Percentiles rank a stretch among this genome's conserved stretches.
These are phyloP conservation scores for Metschnikowia henanensis DNA, from an alignment of 805 yeast species.

Conservation along the genomic window DNA sequence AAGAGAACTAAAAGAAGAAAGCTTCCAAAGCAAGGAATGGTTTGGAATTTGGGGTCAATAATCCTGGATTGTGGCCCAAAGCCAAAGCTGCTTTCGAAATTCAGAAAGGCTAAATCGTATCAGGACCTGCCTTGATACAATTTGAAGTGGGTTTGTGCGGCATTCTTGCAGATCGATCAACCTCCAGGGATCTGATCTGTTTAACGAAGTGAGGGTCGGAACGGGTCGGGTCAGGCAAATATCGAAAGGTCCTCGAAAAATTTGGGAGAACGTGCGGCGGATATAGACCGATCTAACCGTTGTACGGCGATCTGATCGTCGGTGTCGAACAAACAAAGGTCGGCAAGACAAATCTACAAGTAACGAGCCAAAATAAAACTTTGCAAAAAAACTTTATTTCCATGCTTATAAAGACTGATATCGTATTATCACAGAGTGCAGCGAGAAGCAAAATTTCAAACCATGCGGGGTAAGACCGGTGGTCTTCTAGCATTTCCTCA, in stretches of 20 bases:
- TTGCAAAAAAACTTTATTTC: conserved; percentile 10
- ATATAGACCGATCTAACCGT: conserved; percentile 16
- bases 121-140: no score
- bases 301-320: conserved; percentile 16
- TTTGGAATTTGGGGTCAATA: no score
- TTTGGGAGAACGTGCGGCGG: conserved; percentile 7
- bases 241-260: neutral
- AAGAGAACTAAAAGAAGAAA: no score
- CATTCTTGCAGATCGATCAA: conserved; percentile 7
- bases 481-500: conserved; percentile 23
- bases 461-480: neutral
- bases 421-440: neutral
- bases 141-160: conserved; percentile 4
- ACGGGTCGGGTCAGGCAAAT: conserved; percentile 1
- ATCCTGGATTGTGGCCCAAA: no score
- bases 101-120: no score
- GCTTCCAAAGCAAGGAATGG: no score
- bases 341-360: conserved; percentile 13
- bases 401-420: conserved; percentile 15
- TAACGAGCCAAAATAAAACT: conserved; percentile 15
- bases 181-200: conserved; percentile 10
- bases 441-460: neutral
- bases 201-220: neutral
- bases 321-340: conserved; percentile 13
- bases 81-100: no score